Base-by-base conservation (phyloP, 345 rosid species). In the Syzygium grande region DNA sequence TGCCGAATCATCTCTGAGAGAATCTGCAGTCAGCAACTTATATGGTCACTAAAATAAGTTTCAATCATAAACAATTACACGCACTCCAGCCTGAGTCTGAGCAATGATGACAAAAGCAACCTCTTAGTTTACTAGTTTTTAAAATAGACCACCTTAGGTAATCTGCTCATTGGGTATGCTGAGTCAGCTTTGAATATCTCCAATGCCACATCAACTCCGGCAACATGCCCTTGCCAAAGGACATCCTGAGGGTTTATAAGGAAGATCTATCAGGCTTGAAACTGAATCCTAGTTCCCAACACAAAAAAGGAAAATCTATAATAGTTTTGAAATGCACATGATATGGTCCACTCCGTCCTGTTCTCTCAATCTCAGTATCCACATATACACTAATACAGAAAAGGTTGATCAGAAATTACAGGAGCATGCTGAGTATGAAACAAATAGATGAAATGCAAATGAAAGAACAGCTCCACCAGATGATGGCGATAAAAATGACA, bases 161-260 rank as follows among this genome's bases (percentile, higher is more conserved):
- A 87, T 90, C 90, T 95, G 89, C 94, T 95, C 85, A 96, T 89
- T 11, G 98, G 97, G 90, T 94, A 96, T 90, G 98, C 97, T 93
- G 92, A 89, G 25, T 96, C 98, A 85, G 99, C 98, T 89, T 94
- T 96, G 91, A 98, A 98, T 49, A 89, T 92, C 77, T 93, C 94
- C 13, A 94, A 78, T n/a, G 98, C 99, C 84, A 94, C 97, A 92
- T 98, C 96, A 86, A 94, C 94, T 88, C 99, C 99, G 2, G 99
- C 99, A 85, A 93, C 92, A 91, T 90, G 94, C 85, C 99, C 99
- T 93, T 96, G 93, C 99, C 99, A 96, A 87, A 92, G 91, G 84
- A 96, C 91, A 87, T 98, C 99, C 99, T 98, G 91, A 89, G 90
- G 46, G 88, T 55, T 56, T 15, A 86, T 51, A 12, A 23, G 27